These are phyloP conservation scores for Sanghuangporus sanghuang DNA, from an alignment of 1,284 basidiomycete species.

Conservation along the genomic window DNA sequence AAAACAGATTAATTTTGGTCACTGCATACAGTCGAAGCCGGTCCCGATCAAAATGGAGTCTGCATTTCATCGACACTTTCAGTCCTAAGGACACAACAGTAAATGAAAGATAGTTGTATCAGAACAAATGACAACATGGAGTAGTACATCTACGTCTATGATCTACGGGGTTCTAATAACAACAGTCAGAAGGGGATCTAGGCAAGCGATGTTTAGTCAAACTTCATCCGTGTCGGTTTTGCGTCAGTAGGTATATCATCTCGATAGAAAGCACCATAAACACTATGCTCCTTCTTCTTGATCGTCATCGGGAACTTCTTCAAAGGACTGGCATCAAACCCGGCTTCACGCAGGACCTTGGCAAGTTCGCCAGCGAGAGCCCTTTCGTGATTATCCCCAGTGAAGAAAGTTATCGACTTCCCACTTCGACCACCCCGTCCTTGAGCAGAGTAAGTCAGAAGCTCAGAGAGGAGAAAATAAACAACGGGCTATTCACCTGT, in stretches of 20 bases:
- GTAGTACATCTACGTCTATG: not conserved
- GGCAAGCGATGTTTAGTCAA: constrained; percentile 36
- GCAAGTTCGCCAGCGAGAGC: constrained; percentile 93
- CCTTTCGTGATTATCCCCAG: constrained; percentile 80
- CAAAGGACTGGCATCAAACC: constrained; percentile 74
- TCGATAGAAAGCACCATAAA: constrained; percentile 77
- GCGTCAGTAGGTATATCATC: constrained; percentile 74
- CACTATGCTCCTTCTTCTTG: constrained; percentile 90
- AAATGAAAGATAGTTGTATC: not conserved
- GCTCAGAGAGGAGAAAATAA: constrained; percentile 13
- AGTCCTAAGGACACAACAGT: not conserved
- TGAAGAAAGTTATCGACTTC: constrained; percentile 96
- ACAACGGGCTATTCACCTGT: constrained; percentile 52
- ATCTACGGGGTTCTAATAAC: too few relatives aligned
- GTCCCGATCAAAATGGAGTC: not conserved
- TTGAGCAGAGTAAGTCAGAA: constrained; percentile 32
- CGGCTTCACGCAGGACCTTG: constrained; percentile 85
- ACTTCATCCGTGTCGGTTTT: constrained; percentile 87
- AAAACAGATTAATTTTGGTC: not conserved
- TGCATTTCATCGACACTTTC: not conserved
- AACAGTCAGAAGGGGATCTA: not conserved
- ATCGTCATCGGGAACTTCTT: constrained; percentile 94
- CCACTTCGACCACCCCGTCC: constrained; percentile 87
- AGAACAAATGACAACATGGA: not conserved
- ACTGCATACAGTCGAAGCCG: not conserved